phyloP scores from a whole-genome alignment of 495 filamentous ascomycete genomes.

The Talaromyces thailandensis region DNA sequence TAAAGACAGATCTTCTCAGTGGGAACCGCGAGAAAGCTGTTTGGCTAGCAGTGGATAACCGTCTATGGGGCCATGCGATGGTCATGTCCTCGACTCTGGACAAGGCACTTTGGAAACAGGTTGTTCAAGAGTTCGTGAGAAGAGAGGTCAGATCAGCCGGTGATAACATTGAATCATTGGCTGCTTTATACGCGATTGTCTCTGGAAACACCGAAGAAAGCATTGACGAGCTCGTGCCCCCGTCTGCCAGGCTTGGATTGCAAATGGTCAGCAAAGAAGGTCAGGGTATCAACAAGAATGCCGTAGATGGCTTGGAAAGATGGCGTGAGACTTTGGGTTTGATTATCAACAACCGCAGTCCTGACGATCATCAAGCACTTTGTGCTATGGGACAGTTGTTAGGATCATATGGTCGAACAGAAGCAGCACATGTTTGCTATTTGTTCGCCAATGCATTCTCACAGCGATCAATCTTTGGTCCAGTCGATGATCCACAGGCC shows the following conservation, averaged over 20 bases:
- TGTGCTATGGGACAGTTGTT: conserved; percentile 74
- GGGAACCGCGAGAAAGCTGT: conserved; percentile 88
- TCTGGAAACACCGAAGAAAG: conserved; percentile 92
- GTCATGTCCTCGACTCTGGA: conserved; percentile 73
- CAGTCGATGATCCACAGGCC: conserved; percentile 71
- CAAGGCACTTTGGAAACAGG: conserved; percentile 72
- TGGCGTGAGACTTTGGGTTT: conserved; percentile 88
- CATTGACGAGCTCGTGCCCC: conserved; percentile 92
- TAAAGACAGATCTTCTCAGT: conserved; percentile 61
- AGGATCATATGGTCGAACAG: conserved; percentile 75
- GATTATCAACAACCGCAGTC: conserved; percentile 77
- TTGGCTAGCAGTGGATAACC: conserved; percentile 88
- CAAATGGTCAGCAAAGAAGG: conserved; percentile 72
- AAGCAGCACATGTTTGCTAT: conserved; percentile 87
- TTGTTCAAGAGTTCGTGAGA: conserved; percentile 87
- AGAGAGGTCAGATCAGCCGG: conserved; percentile 77
- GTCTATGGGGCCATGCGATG: conserved; percentile 94
- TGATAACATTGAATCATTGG: conserved; percentile 71
- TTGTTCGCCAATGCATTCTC: conserved; percentile 43
- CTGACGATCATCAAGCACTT: conserved; percentile 67
- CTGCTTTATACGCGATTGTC: conserved; percentile 85
- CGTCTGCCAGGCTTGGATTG: conserved; percentile 82
- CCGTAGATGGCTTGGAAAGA: conserved; percentile 75
- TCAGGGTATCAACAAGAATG: conserved; percentile 56
- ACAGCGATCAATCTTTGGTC: conserved; percentile 57